Percentiles rank a stretch among this genome's conserved stretches.
Conservation (phyloP, 2,329 filamentous ascomycete genomes). For the Aspergillus pseudoglaucus region DNA sequence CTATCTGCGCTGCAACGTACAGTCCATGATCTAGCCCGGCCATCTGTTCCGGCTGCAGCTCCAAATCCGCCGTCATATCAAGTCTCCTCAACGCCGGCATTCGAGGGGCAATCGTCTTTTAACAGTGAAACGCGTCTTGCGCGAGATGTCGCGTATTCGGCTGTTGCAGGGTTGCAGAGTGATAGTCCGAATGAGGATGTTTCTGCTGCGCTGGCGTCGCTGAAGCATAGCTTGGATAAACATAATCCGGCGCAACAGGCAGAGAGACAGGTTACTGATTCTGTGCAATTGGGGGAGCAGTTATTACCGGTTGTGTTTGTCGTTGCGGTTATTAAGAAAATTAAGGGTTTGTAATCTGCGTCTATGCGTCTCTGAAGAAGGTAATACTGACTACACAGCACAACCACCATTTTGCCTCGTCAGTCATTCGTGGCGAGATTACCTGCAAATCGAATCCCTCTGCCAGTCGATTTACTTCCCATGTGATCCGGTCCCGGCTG, state of each 20-base stretch:
- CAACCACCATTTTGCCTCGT: constrained; percentile 21
- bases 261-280: neutral
- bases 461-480: constrained; percentile 21
- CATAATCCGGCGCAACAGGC: constrained; percentile 3
- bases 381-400: constrained; percentile 2
- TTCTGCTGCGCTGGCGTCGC: constrained; percentile 13
- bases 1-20: constrained; percentile 12
- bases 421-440: constrained; percentile 19
- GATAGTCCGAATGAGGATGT: constrained; percentile 12
- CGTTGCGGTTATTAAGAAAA: constrained; percentile 14
- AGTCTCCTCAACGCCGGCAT: constrained; percentile 10
- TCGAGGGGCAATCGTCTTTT: constrained; percentile 20
- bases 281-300: neutral
- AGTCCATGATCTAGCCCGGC: constrained; percentile 9
- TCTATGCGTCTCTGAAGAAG: neutral
- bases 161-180: constrained; percentile 7
- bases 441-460: constrained; percentile 12
- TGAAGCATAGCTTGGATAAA: constrained; percentile 13
- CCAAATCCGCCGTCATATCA: constrained; percentile 8
- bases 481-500: constrained; percentile 13
- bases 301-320: constrained; percentile 15
- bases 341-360: constrained; percentile 10
- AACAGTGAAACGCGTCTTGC: constrained; percentile 18
- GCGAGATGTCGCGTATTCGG: constrained; percentile 17
- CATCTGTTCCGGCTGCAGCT: constrained; percentile 5